These are phyloP conservation scores for Geotrichum siamense DNA, from an alignment of 1,139 yeast genomes.

Conservation along the genomic window DNA sequence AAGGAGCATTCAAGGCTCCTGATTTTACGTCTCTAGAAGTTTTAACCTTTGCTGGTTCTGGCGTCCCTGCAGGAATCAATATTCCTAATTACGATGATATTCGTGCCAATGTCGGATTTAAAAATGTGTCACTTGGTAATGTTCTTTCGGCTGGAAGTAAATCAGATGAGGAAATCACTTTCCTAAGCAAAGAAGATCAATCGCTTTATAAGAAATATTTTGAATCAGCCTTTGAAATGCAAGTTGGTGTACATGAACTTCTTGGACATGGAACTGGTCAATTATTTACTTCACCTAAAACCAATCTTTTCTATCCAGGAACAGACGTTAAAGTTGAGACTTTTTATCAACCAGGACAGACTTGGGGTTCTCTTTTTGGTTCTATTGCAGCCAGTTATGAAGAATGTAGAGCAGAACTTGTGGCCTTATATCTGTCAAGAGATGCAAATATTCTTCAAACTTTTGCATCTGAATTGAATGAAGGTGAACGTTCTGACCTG, in stretches of 20 bases:
- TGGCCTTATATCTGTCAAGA: conserved; percentile 72
- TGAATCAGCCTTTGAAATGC: conserved; percentile 81
- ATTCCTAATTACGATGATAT: conserved; percentile 90
- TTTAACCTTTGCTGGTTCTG: conserved; percentile 80
- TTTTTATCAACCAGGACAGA: conserved; percentile 70
- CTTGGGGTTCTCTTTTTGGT: conserved; percentile 86
- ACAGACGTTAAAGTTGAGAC: conserved; percentile 62
- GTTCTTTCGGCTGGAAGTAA: conserved; percentile 65
- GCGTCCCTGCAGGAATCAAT: conserved; percentile 88
- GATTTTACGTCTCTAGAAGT: conserved; percentile 88
- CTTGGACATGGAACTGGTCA: conserved; percentile 93
- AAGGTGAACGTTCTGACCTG: conserved; percentile 53
- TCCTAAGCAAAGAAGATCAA: conserved; percentile 48
- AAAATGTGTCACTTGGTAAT: conserved; percentile 82
- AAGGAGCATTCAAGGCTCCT: conserved; percentile 67
- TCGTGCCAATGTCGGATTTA: conserved; percentile 73
- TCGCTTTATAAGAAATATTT: conserved; percentile 61
- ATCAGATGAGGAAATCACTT: conserved; percentile 60
- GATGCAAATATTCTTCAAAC: conserved; percentile 59
- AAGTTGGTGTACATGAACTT: conserved; percentile 86
- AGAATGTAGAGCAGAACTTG: conserved; percentile 88
- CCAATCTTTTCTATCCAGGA: conserved; percentile 25
- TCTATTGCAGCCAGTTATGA: conserved; percentile 85
- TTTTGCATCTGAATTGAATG: conserved; percentile 49
- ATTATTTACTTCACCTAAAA: conserved; percentile 48